A percentile compares a stretch with the other conserved stretches of the same genome.
Conservation (phyloP, 2,329 filamentous ascomycete genomes). For the Aspergillus uvarum region DNA sequence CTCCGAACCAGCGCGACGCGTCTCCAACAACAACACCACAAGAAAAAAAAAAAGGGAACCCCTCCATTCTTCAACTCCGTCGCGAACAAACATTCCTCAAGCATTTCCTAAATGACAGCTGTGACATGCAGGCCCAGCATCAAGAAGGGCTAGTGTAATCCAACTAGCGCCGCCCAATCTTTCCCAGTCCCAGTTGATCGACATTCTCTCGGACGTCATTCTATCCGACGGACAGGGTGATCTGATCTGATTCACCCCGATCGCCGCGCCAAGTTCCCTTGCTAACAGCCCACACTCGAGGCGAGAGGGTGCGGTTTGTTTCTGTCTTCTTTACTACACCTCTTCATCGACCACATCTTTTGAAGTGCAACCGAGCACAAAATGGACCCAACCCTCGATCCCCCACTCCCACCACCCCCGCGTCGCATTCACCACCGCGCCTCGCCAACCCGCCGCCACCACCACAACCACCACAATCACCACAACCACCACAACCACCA, state of each 20-base stretch:
- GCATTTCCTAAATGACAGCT: neutral
- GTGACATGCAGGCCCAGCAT: neutral
- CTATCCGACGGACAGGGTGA: constrained; percentile 9
- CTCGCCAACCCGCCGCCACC: constrained; percentile 22
- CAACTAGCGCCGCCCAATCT: neutral
- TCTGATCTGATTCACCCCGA: constrained; percentile 13
- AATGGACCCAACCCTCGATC: neutral
- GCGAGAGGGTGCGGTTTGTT: neutral
- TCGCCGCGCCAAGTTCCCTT: neutral
- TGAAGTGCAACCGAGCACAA: too few relatives aligned
- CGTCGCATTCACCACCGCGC: constrained; percentile 36
- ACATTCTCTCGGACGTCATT: constrained; percentile 20
- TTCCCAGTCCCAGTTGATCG: neutral
- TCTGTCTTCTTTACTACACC: too few relatives aligned
- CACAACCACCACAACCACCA: constrained; percentile 19
- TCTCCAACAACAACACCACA: neutral
- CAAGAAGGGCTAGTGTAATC: neutral
- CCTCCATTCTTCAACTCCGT: neutral
- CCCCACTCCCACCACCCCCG: constrained; percentile 39
- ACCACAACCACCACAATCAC: constrained; percentile 12
- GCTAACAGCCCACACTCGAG: neutral
- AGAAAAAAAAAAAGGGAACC: neutral
- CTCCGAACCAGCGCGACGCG: constrained; percentile 4
- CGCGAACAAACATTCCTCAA: neutral
- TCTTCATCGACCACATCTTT: too few relatives aligned